These are phyloP conservation scores for Boletus pseudo-olivaceus DNA, from an alignment of 768 basidiomycete genomes.

Conservation along the genomic window DNA sequence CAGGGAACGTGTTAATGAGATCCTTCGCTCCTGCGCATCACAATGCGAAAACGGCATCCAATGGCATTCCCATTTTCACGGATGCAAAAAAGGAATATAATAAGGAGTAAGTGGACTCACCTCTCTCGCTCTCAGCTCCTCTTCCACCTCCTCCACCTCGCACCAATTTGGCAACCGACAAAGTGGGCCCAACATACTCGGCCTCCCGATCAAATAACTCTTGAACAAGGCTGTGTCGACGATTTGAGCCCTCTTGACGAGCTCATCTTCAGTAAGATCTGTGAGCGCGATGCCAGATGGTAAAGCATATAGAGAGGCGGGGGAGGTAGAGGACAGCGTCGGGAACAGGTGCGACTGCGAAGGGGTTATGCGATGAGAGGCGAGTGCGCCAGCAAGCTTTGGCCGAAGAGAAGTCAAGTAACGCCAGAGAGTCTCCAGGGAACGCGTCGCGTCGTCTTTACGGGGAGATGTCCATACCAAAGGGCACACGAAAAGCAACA, in stretches of 20 bases:
- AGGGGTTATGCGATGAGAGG: conserved; percentile 63
- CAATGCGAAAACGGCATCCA: not conserved
- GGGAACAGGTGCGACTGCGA: conserved; percentile 65
- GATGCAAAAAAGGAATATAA: not conserved
- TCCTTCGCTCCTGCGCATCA: not conserved
- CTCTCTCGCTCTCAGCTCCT: conserved; percentile 73
- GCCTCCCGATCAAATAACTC: conserved; percentile 79
- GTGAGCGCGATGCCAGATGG: conserved; percentile 69
- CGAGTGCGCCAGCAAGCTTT: conserved; percentile 76
- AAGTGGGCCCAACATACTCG: conserved; percentile 76
- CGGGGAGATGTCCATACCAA: not conserved
- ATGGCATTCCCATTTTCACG: not conserved
- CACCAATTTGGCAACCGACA: conserved; percentile 97
- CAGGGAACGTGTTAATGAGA: not conserved
- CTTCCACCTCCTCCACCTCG: conserved; percentile 92
- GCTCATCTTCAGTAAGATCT: conserved; percentile 74
- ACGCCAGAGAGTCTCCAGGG: conserved; percentile 83
- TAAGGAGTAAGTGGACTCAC: conserved; percentile 37
- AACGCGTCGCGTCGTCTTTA: conserved; percentile 59
- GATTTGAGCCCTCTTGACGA: conserved; percentile 87
- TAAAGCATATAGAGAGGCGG: conserved; percentile 71
- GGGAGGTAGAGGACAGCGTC: conserved; percentile 66
- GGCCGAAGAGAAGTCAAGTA: conserved; percentile 90
- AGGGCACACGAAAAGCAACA: not conserved
- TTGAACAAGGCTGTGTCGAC: conserved; percentile 96